Evolutionary conservation across 306 rosid species (phyloP).

Genomic region (Casuarina equisetifolia): DNA sequence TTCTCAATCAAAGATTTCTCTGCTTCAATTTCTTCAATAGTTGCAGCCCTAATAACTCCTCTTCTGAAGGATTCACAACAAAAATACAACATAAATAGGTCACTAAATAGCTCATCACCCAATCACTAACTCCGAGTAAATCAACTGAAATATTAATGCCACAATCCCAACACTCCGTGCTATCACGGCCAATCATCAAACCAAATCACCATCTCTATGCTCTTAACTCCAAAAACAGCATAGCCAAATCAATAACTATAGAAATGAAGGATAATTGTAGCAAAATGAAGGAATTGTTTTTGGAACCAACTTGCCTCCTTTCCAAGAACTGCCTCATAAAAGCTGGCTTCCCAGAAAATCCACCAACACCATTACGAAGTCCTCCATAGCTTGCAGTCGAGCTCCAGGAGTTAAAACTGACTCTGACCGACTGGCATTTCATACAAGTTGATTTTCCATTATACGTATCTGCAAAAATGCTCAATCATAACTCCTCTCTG

Average conservation of each 20-base stretch:
- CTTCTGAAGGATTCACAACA: slow-evolving; percentile 37
- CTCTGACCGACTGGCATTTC: slow-evolving; percentile 36
- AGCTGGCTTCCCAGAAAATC: slow-evolving; percentile 40
- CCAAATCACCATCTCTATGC: slow-evolving; percentile 1
- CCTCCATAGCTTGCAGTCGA: slow-evolving; percentile 54
- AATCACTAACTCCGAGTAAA: neutral
- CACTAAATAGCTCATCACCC: neutral
- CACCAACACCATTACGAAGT: slow-evolving; percentile 28
- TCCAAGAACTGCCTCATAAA: slow-evolving; percentile 29
- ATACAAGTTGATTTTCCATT: slow-evolving; percentile 28
- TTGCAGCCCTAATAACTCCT: slow-evolving; percentile 66
- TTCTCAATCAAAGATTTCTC: slow-evolving; percentile 73
- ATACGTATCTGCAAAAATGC: slow-evolving; percentile 41
- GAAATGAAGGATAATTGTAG: neutral
- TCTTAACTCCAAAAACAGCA: neutral
- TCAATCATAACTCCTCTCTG: neutral
- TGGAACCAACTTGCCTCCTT: slow-evolving; percentile 43
- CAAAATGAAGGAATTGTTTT: neutral
- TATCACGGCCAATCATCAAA: neutral
- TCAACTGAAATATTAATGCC: neutral
- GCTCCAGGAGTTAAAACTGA: slow-evolving; percentile 40
- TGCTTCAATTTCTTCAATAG: slow-evolving; percentile 96
- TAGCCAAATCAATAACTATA: neutral
- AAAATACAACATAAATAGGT: neutral
- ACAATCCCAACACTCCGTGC: neutral